phyloP scores from a whole-genome alignment of 2,329 filamentous ascomycete genomes.

The Davidsoniella neocaledoniae region DNA sequence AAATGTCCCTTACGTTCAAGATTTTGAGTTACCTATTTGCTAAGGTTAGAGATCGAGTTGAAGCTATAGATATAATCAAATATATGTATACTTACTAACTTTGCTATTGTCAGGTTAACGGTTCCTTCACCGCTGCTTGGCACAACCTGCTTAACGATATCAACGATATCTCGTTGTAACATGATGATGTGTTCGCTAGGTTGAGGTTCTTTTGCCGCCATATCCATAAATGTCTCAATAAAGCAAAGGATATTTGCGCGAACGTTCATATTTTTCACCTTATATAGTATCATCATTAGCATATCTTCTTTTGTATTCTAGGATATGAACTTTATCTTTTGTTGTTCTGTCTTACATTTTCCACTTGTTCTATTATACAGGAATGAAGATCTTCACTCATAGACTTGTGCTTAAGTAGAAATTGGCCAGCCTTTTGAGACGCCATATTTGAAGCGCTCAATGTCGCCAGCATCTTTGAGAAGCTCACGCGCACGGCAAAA shows the following conservation, averaged over 20 bases:
- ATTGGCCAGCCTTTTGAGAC: conserved; percentile 82
- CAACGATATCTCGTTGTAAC: conserved; percentile 84
- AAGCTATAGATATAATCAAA: background rate
- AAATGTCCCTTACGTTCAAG: conserved; percentile 58
- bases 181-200: conserved; percentile 65
- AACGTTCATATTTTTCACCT: conserved; percentile 83
- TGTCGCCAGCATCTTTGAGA: conserved; percentile 76
- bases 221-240: conserved; percentile 83
- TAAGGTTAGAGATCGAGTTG: conserved; percentile 6
- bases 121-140: conserved; percentile 74
- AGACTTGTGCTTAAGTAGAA: conserved; percentile 83
- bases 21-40: conserved; percentile 43
- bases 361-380: conserved; percentile 90
- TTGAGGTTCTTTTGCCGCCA: conserved; percentile 60
- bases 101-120: conserved; percentile 84
- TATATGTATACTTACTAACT: conserved; percentile 40
- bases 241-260: conserved; percentile 99
- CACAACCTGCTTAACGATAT: conserved; percentile 82
- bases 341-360: conserved; percentile 39
- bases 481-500: conserved; percentile 96
- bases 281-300: background rate
- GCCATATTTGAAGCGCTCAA: conserved; percentile 81
- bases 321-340: background rate
- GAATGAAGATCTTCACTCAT: conserved; percentile 96
- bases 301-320: too few relatives aligned